phyloP scores from a whole-genome alignment of 1,284 basidiomycete genomes.

The Trichosporon inkin region DNA sequence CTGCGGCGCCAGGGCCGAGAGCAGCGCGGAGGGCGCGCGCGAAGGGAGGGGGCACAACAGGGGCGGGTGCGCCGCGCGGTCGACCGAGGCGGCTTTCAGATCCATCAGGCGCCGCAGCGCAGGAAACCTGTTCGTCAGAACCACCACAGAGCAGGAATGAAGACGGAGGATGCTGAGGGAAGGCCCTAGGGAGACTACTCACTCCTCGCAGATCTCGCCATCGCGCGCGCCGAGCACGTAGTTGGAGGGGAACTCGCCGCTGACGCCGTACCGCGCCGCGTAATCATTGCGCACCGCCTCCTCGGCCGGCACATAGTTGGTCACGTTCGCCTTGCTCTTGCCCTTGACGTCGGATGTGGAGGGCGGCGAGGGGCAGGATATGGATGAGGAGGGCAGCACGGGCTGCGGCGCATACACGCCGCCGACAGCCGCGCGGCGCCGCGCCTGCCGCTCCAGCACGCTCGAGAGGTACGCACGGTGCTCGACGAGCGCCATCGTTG shows the following conservation, averaged over 20 bases:
- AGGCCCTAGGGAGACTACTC: conserved; percentile 44
- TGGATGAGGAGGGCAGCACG: conserved; percentile 50
- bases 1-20: conserved; percentile 22
- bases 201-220: conserved; percentile 88
- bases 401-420: conserved; percentile 51
- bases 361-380: conserved; percentile 26
- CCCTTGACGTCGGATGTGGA: conserved; percentile 1
- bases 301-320: conserved; percentile 79
- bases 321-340: conserved; percentile 28
- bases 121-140: conserved; percentile 63
- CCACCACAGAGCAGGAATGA: neutral
- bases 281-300: conserved; percentile 95
- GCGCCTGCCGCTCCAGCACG: conserved; percentile 53
- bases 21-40: neutral
- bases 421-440: conserved; percentile 50
- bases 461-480: conserved; percentile 54
- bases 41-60: conserved; percentile 32
- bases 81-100: conserved; percentile 60
- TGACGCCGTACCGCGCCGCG: conserved; percentile 80
- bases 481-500: conserved; percentile 46
- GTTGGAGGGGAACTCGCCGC: conserved; percentile 85
- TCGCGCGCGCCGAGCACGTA: conserved; percentile 82
- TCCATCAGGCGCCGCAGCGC: conserved; percentile 76
- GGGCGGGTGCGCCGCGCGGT: conserved; percentile 40
- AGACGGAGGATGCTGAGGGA: neutral